Percentiles rank a stretch among this genome's conserved stretches.
Evolutionary conservation across 768 basidiomycete genomes (phyloP).

Genomic region (Mycena maculata): DNA sequence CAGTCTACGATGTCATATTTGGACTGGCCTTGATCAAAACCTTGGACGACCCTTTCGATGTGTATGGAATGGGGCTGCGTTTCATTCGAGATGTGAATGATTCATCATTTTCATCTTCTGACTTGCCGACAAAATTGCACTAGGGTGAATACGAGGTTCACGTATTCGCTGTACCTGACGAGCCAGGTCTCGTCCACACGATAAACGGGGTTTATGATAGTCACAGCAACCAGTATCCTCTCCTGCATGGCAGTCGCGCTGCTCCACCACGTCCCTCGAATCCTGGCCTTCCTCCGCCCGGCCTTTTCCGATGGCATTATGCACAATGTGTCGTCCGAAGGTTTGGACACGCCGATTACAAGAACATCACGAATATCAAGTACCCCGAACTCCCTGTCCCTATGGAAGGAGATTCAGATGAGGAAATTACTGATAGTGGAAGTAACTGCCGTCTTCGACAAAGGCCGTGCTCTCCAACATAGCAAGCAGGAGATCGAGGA

Average conservation of each 20-base stretch:
- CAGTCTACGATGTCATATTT: not conserved
- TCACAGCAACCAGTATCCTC: no score
- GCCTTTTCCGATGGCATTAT: slow-evolving; percentile 20
- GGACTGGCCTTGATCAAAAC: not conserved
- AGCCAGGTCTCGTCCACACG: no score
- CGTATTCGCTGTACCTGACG: no score
- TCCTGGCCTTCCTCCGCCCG: not conserved
- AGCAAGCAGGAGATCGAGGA: no score
- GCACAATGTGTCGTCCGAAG: not conserved
- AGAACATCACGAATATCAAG: not conserved
- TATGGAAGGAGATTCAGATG: slow-evolving; percentile 12
- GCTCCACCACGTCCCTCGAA: not conserved
- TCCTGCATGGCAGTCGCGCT: not conserved
- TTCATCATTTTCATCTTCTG: not conserved
- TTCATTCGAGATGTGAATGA: no score
- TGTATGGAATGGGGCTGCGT: not conserved
- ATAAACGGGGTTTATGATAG: no score
- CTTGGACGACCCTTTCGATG: not conserved
- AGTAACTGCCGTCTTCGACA: no score
- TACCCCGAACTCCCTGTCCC: slow-evolving; percentile 1
- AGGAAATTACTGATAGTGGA: not conserved
- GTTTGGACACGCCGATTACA: slow-evolving; percentile 7
- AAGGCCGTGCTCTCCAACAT: no score
- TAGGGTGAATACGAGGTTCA: no score
- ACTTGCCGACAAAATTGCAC: not conserved